Base-by-base conservation (phyloP, 2,329 filamentous ascomycete species). In the Coniella vitis region DNA sequence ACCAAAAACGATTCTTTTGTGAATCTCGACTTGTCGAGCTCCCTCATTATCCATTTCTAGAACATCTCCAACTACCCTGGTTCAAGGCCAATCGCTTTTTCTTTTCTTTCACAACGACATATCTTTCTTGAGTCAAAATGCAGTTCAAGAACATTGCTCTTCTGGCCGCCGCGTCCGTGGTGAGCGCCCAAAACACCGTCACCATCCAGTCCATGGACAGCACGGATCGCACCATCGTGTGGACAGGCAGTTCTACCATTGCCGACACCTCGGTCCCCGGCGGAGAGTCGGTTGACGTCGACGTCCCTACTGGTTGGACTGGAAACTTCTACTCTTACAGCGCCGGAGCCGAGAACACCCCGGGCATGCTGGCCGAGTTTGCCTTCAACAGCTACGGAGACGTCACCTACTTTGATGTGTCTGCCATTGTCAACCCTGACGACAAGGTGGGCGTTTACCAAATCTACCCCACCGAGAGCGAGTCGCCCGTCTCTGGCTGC, bases 131-230 rank as follows among this genome's bases (percentile, higher is more conserved):
- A 57, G 53, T 60, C 71, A 78, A 69, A 48, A 81, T 81, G 77
- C 72, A 73, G 60, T 79, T 79, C 69, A 56, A 68, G 59, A 65
- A 63, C 53, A 57, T 75, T 60, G 63, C 72, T 56, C 55, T 74
- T 52, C 61, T 63, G 55, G 60, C 60, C 45, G 62, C 68, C 53
- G 70, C 69, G 51, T 63, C 69, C 53, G 56, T 70, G 44, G 70
- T 63, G 58, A 61, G 61, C 47, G 75, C 73, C 51, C 63, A 60
- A 60, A 75, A 73, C 64, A 65, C 65, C 32, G 65, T 84, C 58
- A 78, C 74, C 56, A 82, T 84, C 67, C 58, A 73, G 64, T 81
- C 76, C 57, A 74, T 80, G 44, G 81, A 84, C 61, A 57, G 63
- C 51, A 66, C 64, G 31, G 61, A 64, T 51, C 73, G 76, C 62